Evolutionary conservation across 768 basidiomycete genomes (phyloP).

Genomic region (Podaxis sp.): DNA sequence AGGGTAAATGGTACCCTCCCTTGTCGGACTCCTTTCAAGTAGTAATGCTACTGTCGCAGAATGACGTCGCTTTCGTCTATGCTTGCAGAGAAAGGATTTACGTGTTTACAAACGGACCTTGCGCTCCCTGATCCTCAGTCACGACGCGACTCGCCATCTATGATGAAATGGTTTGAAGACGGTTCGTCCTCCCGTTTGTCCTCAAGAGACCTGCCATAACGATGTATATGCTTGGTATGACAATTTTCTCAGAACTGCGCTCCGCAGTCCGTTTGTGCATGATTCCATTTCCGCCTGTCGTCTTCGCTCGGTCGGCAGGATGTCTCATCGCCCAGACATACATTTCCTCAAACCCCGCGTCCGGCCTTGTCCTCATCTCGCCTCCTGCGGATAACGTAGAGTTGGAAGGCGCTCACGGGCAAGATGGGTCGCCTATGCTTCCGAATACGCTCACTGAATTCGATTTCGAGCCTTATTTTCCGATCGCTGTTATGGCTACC

Average conservation of each 20-base stretch:
- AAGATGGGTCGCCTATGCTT: slow-evolving; percentile 21
- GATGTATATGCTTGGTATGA: neutral
- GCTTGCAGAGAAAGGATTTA: slow-evolving; percentile 50
- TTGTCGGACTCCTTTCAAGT: neutral
- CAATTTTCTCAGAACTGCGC: slow-evolving; percentile 35
- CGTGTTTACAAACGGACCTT: slow-evolving; percentile 45
- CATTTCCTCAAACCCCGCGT: slow-evolving; percentile 65
- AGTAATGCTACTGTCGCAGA: slow-evolving; percentile 23
- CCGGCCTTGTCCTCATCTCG: slow-evolving; percentile 60
- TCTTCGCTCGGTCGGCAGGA: slow-evolving; percentile 47
- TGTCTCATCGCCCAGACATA: slow-evolving; percentile 66
- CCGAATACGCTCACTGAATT: slow-evolving; percentile 49
- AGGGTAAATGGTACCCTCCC: slow-evolving; percentile 29
- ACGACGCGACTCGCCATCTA: neutral
- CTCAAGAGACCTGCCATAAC: neutral
- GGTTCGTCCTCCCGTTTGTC: slow-evolving; percentile 6
- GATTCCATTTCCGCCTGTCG: slow-evolving; percentile 57
- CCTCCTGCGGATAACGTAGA: slow-evolving; percentile 46
- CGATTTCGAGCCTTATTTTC: slow-evolving; percentile 61
- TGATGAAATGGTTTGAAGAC: slow-evolving; percentile 23
- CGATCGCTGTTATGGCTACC: slow-evolving; percentile 50
- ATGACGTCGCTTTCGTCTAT: slow-evolving; percentile 35
- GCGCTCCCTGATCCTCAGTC: slow-evolving; percentile 22
- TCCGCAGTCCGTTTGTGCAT: slow-evolving; percentile 40
- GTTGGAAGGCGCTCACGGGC: slow-evolving; percentile 22